These are phyloP conservation scores for Podila minutissima DNA, from an alignment of 192 early-diverging fungal genomes.

Conservation along the genomic window DNA sequence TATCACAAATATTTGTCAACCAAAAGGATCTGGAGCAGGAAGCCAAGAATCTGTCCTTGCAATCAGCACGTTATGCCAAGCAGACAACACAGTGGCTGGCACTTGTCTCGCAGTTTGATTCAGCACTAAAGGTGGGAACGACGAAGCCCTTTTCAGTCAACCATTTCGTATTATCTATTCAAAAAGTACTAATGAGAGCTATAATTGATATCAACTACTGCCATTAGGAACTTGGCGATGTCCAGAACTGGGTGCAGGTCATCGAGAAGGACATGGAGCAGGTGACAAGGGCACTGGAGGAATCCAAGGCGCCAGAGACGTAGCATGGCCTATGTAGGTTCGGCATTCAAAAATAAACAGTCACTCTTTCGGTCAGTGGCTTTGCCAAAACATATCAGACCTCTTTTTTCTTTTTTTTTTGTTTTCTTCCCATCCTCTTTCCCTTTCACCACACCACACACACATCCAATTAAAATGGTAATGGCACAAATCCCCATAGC, in stretches of 20 bases:
- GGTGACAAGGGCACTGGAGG: slow-evolving; percentile 72
- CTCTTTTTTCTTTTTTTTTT: slow-evolving; percentile 15
- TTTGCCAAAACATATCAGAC: background rate
- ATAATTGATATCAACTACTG: background rate
- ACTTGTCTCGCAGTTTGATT: slow-evolving; percentile 79
- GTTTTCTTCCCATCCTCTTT: background rate
- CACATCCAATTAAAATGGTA: slow-evolving; percentile 2
- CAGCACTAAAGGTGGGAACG: slow-evolving; percentile 75
- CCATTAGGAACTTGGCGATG: slow-evolving; percentile 83
- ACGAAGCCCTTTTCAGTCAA: background rate
- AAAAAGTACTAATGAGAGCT: background rate
- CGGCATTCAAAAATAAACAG: slow-evolving; percentile 1
- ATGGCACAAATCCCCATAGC: background rate
- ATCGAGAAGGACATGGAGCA: slow-evolving; percentile 88
- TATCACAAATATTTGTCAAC: slow-evolving; percentile 66
- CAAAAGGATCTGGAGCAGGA: slow-evolving; percentile 77
- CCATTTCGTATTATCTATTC: background rate
- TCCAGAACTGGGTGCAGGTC: slow-evolving; percentile 85
- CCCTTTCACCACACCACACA: background rate
- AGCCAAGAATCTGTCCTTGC: slow-evolving; percentile 58
- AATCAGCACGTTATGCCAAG: slow-evolving; percentile 60
- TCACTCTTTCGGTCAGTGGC: background rate
- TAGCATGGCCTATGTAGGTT: background rate
- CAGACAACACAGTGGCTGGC: slow-evolving; percentile 84
- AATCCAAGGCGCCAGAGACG: background rate